These are phyloP conservation scores for Pseudoscleropodium purum DNA, from an alignment of 225 moss, liverwort and hornwort genomes.

Conservation along the genomic window DNA sequence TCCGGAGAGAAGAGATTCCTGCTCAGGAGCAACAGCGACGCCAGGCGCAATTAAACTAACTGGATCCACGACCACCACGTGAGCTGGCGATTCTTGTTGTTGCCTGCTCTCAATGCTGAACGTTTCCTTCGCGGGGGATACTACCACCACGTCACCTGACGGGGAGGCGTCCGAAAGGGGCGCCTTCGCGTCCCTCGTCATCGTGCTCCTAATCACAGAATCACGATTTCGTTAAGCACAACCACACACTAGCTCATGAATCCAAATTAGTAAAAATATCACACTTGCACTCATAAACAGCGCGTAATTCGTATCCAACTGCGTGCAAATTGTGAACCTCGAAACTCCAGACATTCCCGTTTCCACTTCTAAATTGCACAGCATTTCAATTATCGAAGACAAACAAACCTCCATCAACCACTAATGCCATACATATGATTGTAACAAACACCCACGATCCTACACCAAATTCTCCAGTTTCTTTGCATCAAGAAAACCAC, in stretches of 20 bases:
- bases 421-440: neutral
- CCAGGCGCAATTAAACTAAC: neutral
- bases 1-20: slow-evolving; percentile 30
- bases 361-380: neutral
- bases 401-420: neutral
- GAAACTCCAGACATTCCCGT: neutral
- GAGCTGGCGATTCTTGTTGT: neutral
- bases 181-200: slow-evolving; percentile 24
- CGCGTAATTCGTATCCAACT: neutral
- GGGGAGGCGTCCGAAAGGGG: neutral
- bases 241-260: neutral
- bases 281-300: neutral
- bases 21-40: neutral
- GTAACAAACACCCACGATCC: neutral
- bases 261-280: neutral
- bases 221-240: neutral
- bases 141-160: slow-evolving; percentile 4
- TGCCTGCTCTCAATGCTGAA: slow-evolving; percentile 34
- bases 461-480: neutral
- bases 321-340: neutral
- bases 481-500: neutral
- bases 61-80: slow-evolving; percentile 17
- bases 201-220: neutral
- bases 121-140: slow-evolving; percentile 6
- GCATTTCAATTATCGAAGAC: neutral